Conservation (phyloP, 2,329 filamentous ascomycete species). For the Elsinoe perseae region DNA sequence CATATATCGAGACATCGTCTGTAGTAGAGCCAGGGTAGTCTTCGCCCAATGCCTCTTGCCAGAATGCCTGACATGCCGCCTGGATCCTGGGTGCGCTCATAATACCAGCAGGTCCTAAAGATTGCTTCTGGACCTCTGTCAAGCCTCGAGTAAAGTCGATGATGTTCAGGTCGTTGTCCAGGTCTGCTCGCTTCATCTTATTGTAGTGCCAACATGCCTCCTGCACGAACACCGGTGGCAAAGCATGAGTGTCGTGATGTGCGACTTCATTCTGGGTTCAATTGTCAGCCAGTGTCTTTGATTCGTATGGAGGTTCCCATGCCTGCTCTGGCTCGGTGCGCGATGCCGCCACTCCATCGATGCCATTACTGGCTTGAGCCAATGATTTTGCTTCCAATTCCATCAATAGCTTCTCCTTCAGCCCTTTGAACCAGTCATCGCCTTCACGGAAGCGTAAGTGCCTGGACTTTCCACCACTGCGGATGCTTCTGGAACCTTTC, state of each 20-base stretch:
- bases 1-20: conserved; percentile 29
- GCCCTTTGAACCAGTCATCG: background rate
- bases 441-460: background rate
- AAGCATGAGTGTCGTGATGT: conserved; percentile 19
- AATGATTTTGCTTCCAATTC: background rate
- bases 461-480: too few relatives aligned
- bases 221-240: conserved; percentile 18
- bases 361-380: background rate
- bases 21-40: conserved; percentile 4
- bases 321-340: background rate
- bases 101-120: conserved; percentile 13
- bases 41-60: conserved; percentile 15
- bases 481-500: background rate
- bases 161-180: conserved; percentile 17
- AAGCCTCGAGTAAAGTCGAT: conserved; percentile 17
- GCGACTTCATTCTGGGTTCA: background rate
- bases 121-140: conserved; percentile 14
- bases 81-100: conserved; percentile 11
- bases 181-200: conserved; percentile 18
- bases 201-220: conserved; percentile 21
- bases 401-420: background rate
- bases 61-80: conserved; percentile 17
- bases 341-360: background rate
- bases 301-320: background rate
- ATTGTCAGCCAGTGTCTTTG: background rate